Evolutionary conservation across 139 green algal species (phyloP).

Genomic region (Chlorella vulgaris): DNA sequence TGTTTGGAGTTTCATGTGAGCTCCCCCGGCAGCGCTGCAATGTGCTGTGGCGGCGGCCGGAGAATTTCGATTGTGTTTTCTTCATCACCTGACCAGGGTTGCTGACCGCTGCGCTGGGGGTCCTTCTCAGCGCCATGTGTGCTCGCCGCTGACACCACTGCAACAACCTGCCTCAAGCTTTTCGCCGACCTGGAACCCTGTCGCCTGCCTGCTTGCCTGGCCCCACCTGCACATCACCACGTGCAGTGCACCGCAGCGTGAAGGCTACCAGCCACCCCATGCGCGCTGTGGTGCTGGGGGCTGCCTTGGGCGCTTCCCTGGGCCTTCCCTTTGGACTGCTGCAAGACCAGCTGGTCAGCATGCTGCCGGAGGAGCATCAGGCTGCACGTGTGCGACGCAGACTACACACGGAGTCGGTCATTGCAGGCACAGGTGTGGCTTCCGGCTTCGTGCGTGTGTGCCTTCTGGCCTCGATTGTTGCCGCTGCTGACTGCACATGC

Average conservation of each 20-base stretch:
- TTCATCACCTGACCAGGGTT: too few relatives aligned
- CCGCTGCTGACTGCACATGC: background rate
- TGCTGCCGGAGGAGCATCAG: slow-evolving; percentile 30
- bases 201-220: background rate
- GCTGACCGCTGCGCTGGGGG: background rate
- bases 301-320: slow-evolving; percentile 39
- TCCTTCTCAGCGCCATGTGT: too few relatives aligned
- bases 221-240: too few relatives aligned
- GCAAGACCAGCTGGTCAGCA: slow-evolving; percentile 38
- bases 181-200: background rate
- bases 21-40: too few relatives aligned
- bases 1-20: slow-evolving; percentile 40
- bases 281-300: slow-evolving; percentile 40
- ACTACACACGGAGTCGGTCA: slow-evolving; percentile 16
- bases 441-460: background rate
- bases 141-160: background rate
- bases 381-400: background rate
- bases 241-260: slow-evolving; percentile 35
- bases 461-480: background rate
- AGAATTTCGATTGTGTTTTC: too few relatives aligned
- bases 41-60: too few relatives aligned
- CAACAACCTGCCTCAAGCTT: background rate
- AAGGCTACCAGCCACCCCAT: background rate
- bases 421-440: slow-evolving; percentile 12
- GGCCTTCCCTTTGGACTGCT: slow-evolving; percentile 43